These are phyloP conservation scores for Amanita pseudoporphyria DNA, from an alignment of 768 basidiomycete species.

Conservation along the genomic window DNA sequence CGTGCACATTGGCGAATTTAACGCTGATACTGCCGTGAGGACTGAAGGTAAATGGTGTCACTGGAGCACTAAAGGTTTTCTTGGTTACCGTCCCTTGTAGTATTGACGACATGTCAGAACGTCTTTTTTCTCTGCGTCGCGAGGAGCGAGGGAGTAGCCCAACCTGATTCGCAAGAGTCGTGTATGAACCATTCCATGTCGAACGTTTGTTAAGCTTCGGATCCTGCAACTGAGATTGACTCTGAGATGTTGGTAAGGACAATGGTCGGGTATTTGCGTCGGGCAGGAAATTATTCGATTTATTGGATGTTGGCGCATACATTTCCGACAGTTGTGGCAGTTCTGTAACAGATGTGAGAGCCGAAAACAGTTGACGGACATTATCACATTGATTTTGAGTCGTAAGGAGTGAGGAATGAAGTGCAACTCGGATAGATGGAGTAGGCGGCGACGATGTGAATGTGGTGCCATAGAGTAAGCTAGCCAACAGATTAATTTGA, in stretches of 20 bases:
- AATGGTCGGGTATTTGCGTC: conserved; percentile 26
- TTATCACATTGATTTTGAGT: conserved; percentile 78
- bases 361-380: conserved; percentile 68
- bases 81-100: conserved; percentile 20
- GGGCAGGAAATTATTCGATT: conserved; percentile 18
- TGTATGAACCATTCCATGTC: conserved; percentile 69
- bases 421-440: conserved; percentile 54
- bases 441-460: conserved; percentile 37
- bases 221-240: conserved; percentile 18
- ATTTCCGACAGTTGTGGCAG: conserved; percentile 77
- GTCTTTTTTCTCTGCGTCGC: conserved; percentile 40
- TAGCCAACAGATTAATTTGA: conserved; percentile 6
- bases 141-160: conserved; percentile 34
- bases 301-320: conserved; percentile 76
- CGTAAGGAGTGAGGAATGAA: conserved; percentile 65
- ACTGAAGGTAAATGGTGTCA: conserved; percentile 12
- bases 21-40: background rate
- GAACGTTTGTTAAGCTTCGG: conserved; percentile 41
- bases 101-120: conserved; percentile 44
- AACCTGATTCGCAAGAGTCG: conserved; percentile 36
- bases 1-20: conserved; percentile 13
- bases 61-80: conserved; percentile 31
- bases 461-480: conserved; percentile 27
- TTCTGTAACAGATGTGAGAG: conserved; percentile 61
- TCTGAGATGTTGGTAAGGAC: conserved; percentile 27